These are phyloP conservation scores for Ophiosphaerella korrae DNA, from an alignment of 2,329 filamentous ascomycete genomes.

Conservation along the genomic window DNA sequence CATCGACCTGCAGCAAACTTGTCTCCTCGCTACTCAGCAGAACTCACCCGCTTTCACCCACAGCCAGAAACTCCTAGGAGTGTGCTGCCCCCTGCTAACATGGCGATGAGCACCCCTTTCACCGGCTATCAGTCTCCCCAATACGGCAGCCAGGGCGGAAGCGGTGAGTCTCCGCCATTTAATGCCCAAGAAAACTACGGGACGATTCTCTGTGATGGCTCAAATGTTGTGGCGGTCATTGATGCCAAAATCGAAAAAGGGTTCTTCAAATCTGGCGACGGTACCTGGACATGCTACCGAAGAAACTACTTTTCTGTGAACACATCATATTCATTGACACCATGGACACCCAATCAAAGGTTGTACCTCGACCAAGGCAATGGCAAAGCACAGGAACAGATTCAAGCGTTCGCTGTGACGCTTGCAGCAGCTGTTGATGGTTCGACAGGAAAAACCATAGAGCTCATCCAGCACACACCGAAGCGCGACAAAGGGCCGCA, in stretches of 20 bases:
- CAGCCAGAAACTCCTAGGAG: constrained; percentile 46
- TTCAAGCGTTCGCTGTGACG: constrained; percentile 79
- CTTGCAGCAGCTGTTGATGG: constrained; percentile 84
- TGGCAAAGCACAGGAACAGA: constrained; percentile 57
- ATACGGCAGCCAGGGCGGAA: constrained; percentile 22
- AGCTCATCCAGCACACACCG: constrained; percentile 87
- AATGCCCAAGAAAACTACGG: constrained; percentile 58
- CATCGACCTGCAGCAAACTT: constrained; percentile 40
- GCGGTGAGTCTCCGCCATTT: constrained; percentile 51
- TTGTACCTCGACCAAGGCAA: constrained; percentile 61
- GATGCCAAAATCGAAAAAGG: constrained; percentile 85
- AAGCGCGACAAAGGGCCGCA: constrained; percentile 90
- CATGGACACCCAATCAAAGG: constrained; percentile 62
- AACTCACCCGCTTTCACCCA: constrained; percentile 42
- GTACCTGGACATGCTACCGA: constrained; percentile 90
- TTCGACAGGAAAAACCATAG: constrained; percentile 74
- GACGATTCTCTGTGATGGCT: constrained; percentile 65
- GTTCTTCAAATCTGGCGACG: constrained; percentile 76
- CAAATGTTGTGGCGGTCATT: constrained; percentile 71
- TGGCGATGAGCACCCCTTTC: constrained; percentile 31
- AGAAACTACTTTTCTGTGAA: constrained; percentile 89
- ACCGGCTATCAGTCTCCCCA: constrained; percentile 24
- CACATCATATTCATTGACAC: constrained; percentile 75
- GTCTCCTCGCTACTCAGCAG: constrained; percentile 43
- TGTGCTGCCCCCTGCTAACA: constrained; percentile 34